phyloP scores from a whole-genome alignment of 2,329 filamentous ascomycete genomes.

The Aspergillus aculeatus region DNA sequence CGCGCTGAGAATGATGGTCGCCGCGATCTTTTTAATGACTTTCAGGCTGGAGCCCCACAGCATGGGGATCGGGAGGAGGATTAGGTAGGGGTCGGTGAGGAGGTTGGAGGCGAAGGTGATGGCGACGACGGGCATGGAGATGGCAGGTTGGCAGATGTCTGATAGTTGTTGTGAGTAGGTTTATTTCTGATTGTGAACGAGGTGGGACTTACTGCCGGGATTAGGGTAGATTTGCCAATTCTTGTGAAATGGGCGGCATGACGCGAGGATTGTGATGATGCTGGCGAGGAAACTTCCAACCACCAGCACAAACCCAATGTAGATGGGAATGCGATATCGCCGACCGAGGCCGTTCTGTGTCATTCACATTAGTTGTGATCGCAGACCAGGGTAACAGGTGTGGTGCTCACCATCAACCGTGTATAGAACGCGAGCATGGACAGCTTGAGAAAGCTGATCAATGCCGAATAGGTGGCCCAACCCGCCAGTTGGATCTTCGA shows the following conservation, averaged over 20 bases:
- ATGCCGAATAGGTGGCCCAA: slow-evolving; percentile 51
- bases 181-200: not conserved
- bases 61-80: slow-evolving; percentile 58
- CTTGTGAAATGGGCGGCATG: slow-evolving; percentile 51
- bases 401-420: slow-evolving; percentile 43
- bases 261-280: slow-evolving; percentile 49
- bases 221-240: slow-evolving; percentile 60
- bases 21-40: slow-evolving; percentile 49
- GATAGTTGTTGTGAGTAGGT: slow-evolving; percentile 7
- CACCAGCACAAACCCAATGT: slow-evolving; percentile 51
- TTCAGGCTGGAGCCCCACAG: slow-evolving; percentile 52
- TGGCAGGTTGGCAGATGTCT: slow-evolving; percentile 50
- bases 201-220: slow-evolving; percentile 49
- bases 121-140: slow-evolving; percentile 50
- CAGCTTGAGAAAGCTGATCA: slow-evolving; percentile 53
- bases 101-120: slow-evolving; percentile 52
- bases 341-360: slow-evolving; percentile 25
- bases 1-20: slow-evolving; percentile 53
- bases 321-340: slow-evolving; percentile 40
- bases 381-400: not conserved
- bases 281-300: slow-evolving; percentile 47
- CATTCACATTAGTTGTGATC: too few relatives aligned
- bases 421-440: slow-evolving; percentile 56
- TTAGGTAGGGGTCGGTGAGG: slow-evolving; percentile 56
- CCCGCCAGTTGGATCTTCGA: slow-evolving; percentile 54